Conservation (phyloP, 176 grass and related monocot genomes). For the Rhipidocladum racemiflorum region DNA sequence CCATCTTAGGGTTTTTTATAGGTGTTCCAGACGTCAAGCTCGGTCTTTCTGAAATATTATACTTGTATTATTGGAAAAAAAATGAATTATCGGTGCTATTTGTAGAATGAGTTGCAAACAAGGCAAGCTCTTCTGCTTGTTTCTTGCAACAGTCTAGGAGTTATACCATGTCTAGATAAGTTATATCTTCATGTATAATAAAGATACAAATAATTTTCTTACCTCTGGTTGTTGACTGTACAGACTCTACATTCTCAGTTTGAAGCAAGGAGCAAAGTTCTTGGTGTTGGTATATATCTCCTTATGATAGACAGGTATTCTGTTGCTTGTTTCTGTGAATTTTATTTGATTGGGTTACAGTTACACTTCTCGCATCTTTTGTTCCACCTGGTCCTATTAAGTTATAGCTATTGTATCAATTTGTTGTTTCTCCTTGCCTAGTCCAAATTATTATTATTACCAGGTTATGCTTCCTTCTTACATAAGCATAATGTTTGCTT, state of each 20-base stretch:
- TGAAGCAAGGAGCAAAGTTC: conserved; percentile 41
- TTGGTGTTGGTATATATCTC: conserved; percentile 59
- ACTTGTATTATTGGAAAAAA: conserved; percentile 1
- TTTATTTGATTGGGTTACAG: not conserved
- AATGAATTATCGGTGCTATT: not conserved
- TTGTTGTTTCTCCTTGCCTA: not conserved
- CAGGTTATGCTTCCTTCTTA: not conserved
- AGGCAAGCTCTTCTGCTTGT: not conserved
- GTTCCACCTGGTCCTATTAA: not conserved
- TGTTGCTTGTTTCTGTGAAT: not conserved
- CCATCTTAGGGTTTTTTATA: conserved; percentile 19
- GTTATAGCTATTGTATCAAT: conserved; percentile 6
- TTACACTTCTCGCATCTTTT: not conserved
- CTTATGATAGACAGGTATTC: conserved; percentile 89
- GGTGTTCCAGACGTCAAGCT: not conserved
- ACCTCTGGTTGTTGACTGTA: conserved; percentile 32
- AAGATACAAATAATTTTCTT: conserved; percentile 14
- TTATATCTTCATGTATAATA: not conserved
- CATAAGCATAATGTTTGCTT: not conserved
- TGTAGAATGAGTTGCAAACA: conserved; percentile 2
- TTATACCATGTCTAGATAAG: not conserved
- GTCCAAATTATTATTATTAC: not conserved
- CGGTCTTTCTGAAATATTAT: conserved; percentile 17
- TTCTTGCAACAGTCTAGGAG: conserved; percentile 1
- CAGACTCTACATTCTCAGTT: conserved; percentile 48